phyloP scores from a whole-genome alignment of 192 early-diverging fungal genomes.

The Coemansia reversa region DNA sequence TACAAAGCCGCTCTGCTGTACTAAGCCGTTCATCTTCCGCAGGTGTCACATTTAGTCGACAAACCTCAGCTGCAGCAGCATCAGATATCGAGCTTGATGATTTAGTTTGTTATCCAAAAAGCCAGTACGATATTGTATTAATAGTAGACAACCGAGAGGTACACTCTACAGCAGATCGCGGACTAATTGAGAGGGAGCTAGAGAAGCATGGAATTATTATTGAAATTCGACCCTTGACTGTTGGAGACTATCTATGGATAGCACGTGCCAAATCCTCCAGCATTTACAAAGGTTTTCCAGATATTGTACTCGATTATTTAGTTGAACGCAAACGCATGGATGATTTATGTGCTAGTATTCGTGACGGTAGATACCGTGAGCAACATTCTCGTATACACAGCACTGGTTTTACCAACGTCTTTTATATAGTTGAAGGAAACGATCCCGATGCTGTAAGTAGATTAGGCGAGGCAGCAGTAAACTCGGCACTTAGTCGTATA shows the following conservation, averaged over 20 bases:
- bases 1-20: constrained; percentile 9
- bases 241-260: constrained; percentile 93
- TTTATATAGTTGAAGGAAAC: constrained; percentile 88
- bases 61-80: constrained; percentile 22
- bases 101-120: constrained; percentile 22
- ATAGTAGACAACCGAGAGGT: constrained; percentile 87
- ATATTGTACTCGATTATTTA: constrained; percentile 81
- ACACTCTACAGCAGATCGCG: constrained; percentile 62
- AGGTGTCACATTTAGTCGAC: constrained; percentile 23
- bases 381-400: constrained; percentile 83
- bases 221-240: constrained; percentile 62
- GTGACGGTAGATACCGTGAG: constrained; percentile 89
- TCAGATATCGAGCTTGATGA: constrained; percentile 25
- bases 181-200: constrained; percentile 70
- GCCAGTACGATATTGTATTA: constrained; percentile 58
- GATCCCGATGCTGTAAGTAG: constrained; percentile 61
- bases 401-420: constrained; percentile 69
- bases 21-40: constrained; percentile 13
- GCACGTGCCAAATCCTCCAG: constrained; percentile 56
- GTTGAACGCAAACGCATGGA: constrained; percentile 94
- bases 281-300: constrained; percentile 32
- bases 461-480: constrained; percentile 64
- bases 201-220: constrained; percentile 57
- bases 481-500: constrained; percentile 69
- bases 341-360: constrained; percentile 87